Conservation (phyloP, 139 green algal species). For the Chlorella sp. region DNA sequence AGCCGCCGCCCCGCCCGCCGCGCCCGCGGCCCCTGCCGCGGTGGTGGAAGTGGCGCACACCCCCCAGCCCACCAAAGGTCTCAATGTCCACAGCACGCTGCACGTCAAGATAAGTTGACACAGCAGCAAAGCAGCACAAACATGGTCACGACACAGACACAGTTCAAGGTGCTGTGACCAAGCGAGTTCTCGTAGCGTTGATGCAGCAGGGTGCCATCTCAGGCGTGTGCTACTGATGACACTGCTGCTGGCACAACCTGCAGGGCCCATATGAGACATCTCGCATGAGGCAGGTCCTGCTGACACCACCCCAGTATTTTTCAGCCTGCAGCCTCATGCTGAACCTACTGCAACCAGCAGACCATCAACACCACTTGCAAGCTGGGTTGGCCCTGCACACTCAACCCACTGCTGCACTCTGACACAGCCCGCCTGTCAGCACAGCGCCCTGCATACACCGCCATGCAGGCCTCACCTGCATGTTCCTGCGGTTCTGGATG, state of each 20-base stretch:
- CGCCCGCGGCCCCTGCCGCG: not conserved
- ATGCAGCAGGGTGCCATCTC: not conserved
- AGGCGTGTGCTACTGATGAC: not conserved
- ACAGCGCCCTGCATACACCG: not conserved
- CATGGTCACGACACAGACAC: not conserved
- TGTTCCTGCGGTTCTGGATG: not conserved
- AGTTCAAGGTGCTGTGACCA: not conserved
- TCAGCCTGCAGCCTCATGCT: no score
- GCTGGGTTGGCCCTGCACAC: no score
- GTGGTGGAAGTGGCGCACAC: constrained; percentile 3
- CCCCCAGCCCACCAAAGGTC: constrained; percentile 70
- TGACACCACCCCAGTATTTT: no score
- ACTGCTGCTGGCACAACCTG: not conserved
- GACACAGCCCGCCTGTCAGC: not conserved
- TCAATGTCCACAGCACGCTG: constrained; percentile 70
- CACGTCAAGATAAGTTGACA: constrained; percentile 28
- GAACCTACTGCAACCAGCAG: no score
- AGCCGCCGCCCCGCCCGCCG: not conserved
- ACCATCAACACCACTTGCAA: no score
- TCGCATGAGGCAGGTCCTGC: no score
- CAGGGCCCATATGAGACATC: no score
- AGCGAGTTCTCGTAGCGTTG: not conserved
- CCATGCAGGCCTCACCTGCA: not conserved
- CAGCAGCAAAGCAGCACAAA: not conserved
- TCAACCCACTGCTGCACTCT: not conserved